phyloP scores from a whole-genome alignment of 176 grass and related monocot genomes.

The Leersia perrieri region DNA sequence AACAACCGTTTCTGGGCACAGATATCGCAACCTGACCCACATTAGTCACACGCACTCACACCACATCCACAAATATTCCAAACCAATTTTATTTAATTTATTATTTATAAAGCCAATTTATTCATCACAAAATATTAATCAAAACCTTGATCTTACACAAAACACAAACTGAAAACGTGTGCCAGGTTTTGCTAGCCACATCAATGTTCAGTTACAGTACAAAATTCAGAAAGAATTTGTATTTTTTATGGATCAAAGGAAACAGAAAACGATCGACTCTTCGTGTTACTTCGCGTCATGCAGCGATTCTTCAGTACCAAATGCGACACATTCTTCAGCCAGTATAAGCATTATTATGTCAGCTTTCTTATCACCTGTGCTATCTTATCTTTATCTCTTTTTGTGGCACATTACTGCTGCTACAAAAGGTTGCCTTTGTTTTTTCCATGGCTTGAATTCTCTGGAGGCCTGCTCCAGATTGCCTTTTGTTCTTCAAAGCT shows the following conservation, averaged over 20 bases:
- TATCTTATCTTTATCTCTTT: neutral
- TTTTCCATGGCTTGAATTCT: slow-evolving; percentile 5
- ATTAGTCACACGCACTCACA: too few species aligned
- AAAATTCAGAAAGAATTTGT: neutral
- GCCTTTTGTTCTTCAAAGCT: slow-evolving; percentile 67
- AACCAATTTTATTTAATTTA: too few species aligned
- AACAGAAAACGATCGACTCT: neutral
- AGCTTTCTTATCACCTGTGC: neutral
- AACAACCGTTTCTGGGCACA: too few species aligned
- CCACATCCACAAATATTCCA: too few species aligned
- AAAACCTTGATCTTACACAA: too few species aligned
- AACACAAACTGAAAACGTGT: neutral
- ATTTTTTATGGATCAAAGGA: neutral
- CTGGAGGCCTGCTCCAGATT: slow-evolving; percentile 35
- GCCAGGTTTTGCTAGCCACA: neutral
- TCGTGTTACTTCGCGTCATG: neutral
- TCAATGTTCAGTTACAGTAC: too few species aligned
- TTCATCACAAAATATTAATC: too few species aligned
- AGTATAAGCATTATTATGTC: neutral
- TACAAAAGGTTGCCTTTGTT: slow-evolving; percentile 7
- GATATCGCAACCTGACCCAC: too few species aligned
- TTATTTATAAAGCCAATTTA: too few species aligned
- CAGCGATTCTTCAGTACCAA: neutral
- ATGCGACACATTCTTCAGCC: neutral
- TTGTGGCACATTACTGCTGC: neutral